These are phyloP conservation scores for Penicillium samsonianum DNA, from an alignment of 495 filamentous ascomycete species.

Conservation along the genomic window DNA sequence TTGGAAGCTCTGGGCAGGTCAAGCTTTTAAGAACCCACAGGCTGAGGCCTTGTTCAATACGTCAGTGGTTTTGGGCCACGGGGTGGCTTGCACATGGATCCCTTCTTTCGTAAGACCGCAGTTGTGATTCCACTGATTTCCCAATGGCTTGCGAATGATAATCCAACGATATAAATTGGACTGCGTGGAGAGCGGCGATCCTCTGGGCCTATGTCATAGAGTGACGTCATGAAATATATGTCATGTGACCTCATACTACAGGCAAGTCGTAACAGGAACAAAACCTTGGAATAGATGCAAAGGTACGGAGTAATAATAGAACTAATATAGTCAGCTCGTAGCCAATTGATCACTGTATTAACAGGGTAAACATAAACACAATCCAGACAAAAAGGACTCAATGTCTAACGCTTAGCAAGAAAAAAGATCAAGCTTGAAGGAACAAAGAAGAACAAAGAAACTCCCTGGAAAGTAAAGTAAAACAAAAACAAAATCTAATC, in stretches of 20 bases:
- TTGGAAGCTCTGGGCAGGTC: conserved; percentile 1
- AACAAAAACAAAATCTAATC: background rate
- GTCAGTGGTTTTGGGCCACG: conserved; percentile 6
- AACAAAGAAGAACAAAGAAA: background rate
- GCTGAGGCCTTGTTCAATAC: background rate
- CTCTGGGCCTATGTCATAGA: conserved; percentile 11
- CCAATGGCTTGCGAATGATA: conserved; percentile 8
- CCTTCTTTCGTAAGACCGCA: background rate
- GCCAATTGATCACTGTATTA: background rate
- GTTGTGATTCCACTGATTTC: conserved; percentile 2
- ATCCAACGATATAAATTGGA: background rate
- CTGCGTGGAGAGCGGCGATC: conserved; percentile 2
- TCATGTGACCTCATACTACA: conserved; percentile 9
- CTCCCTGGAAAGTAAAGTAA: background rate
- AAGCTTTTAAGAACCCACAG: conserved; percentile 6
- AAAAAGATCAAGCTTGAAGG: background rate
- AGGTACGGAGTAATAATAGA: background rate
- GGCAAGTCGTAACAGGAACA: background rate
- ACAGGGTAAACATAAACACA: background rate
- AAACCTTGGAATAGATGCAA: background rate
- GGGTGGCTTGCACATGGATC: conserved; percentile 4
- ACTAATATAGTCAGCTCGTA: background rate
- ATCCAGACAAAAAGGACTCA: background rate
- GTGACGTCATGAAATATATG: conserved; percentile 2
- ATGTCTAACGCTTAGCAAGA: conserved; percentile 1